These are phyloP conservation scores for Tuctoria greenei DNA, from an alignment of 176 grass and related monocot genomes.

Conservation along the genomic window DNA sequence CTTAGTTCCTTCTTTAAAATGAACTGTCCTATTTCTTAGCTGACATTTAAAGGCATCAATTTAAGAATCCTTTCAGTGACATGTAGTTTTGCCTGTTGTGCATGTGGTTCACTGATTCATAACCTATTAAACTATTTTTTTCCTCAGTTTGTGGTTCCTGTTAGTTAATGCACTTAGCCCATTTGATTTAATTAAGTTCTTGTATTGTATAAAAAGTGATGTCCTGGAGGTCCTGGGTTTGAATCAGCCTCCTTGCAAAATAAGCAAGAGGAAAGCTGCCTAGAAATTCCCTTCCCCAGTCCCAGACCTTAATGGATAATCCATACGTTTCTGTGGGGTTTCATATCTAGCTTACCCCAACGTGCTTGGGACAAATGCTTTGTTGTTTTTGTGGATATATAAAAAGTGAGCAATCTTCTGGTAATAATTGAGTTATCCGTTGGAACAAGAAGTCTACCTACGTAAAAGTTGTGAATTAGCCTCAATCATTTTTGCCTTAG, in stretches of 20 bases:
- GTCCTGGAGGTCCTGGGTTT: no score
- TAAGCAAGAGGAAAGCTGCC: no score
- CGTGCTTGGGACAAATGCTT: no score
- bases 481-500: conserved; percentile 12
- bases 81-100: neutral
- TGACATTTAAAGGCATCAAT: neutral
- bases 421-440: neutral
- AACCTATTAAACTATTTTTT: neutral
- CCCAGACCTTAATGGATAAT: no score
- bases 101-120: neutral
- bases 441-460: neutral
- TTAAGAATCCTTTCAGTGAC: neutral
- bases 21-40: conserved; percentile 16
- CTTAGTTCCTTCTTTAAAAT: conserved; percentile 2
- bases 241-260: no score
- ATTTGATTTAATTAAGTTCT: conserved; percentile 31
- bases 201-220: neutral
- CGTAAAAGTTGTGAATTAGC: neutral
- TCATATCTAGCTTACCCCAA: no score
- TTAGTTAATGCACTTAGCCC: neutral
- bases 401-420: neutral
- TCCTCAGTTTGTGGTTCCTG: neutral
- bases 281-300: no score
- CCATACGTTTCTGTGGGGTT: no score
- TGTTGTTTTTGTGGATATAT: no score